Evolutionary conservation across 176 grass and related monocot genomes (phyloP).

Genomic region (Otatea glauca): DNA sequence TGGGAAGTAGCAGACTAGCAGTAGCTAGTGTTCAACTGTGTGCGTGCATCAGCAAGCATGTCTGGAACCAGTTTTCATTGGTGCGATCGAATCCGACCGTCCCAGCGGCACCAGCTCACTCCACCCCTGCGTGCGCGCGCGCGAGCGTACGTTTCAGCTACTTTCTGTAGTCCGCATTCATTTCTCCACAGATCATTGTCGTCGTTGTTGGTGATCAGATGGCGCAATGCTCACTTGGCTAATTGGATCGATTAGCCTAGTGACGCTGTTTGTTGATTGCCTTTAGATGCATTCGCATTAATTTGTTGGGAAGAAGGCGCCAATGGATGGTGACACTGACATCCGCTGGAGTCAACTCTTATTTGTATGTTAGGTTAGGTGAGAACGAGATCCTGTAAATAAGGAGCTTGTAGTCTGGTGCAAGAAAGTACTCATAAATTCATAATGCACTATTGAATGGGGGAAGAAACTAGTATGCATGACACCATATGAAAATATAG

Average conservation of each 20-base stretch:
- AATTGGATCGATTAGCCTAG: not conserved
- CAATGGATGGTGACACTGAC: not conserved
- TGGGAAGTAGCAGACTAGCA: not conserved
- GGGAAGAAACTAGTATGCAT: not conserved
- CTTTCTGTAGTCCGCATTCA: not conserved
- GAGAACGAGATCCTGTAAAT: not conserved
- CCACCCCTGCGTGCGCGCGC: no score
- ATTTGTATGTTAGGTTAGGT: conserved; percentile 2
- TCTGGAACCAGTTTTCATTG: no score
- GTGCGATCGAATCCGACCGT: not conserved
- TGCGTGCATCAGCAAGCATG: no score
- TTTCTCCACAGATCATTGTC: not conserved
- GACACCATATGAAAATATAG: not conserved
- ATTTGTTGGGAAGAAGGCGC: conserved; percentile 4
- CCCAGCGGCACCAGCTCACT: not conserved
- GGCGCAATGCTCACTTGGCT: not conserved
- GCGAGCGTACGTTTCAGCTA: not conserved
- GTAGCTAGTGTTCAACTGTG: not conserved
- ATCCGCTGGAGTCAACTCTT: not conserved
- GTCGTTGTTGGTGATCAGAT: not conserved
- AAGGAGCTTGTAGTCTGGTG: not conserved
- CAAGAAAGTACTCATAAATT: not conserved
- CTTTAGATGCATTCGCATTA: not conserved
- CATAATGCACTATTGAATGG: not conserved
- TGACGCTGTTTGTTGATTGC: not conserved